Conservation (phyloP, 352 stramenopile genomes). For the Aphanomyces astaci region DNA sequence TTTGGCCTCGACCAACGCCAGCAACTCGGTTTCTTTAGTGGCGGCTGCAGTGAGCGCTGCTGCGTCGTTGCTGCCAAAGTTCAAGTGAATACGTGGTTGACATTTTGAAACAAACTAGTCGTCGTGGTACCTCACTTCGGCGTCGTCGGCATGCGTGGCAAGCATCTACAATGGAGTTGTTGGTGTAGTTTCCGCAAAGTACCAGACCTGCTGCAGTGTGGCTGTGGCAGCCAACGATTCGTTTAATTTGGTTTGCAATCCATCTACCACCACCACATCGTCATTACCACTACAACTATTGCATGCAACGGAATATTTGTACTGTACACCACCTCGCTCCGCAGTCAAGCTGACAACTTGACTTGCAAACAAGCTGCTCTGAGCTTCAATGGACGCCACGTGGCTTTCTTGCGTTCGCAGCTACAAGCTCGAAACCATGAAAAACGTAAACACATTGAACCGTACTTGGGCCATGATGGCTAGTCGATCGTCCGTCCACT, state of each 20-base stretch:
- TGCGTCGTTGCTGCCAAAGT: background rate
- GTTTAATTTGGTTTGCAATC: background rate
- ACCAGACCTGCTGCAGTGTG: background rate
- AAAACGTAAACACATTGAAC: too few species aligned
- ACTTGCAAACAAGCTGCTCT: background rate
- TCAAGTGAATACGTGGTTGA: too few species aligned
- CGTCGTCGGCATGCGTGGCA: background rate
- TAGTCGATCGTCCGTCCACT: conserved; percentile 41
- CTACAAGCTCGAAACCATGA: too few species aligned
- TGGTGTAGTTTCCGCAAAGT: too few species aligned
- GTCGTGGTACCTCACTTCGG: background rate
- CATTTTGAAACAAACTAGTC: background rate
- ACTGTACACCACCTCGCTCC: background rate
- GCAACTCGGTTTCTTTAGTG: conserved; percentile 33
- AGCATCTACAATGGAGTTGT: background rate
- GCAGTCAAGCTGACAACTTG: background rate
- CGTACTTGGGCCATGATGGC: conserved; percentile 43
- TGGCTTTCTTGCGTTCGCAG: background rate
- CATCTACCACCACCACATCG: background rate
- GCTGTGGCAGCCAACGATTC: background rate
- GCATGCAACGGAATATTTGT: too few species aligned
- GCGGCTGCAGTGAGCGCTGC: background rate
- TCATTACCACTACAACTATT: background rate
- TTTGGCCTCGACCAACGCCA: conserved; percentile 38
- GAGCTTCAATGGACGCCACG: background rate